phyloP scores from a whole-genome alignment of 2,329 filamentous ascomycete species.

The Xylariaceae sp. region DNA sequence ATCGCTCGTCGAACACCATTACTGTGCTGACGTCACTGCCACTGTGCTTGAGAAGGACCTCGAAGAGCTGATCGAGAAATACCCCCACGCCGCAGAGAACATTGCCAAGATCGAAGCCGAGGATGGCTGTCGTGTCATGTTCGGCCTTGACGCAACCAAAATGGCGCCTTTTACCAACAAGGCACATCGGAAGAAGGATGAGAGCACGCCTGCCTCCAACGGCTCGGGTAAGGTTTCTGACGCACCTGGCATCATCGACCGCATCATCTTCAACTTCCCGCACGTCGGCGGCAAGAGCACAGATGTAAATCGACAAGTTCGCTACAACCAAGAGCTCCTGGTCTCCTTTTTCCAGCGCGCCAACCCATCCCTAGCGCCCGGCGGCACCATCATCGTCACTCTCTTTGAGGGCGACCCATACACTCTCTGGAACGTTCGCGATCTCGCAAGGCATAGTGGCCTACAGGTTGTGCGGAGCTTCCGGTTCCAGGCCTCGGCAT shows the following conservation, averaged over 20 bases:
- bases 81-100: constrained; percentile 64
- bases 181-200: constrained; percentile 18
- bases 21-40: constrained; percentile 62
- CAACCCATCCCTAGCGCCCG: constrained; percentile 47
- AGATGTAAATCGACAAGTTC: constrained; percentile 90
- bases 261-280: constrained; percentile 93
- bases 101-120: constrained; percentile 49
- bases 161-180: constrained; percentile 48
- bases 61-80: constrained; percentile 63
- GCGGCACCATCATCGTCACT: constrained; percentile 70
- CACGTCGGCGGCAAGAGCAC: constrained; percentile 90
- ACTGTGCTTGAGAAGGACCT: constrained; percentile 61
- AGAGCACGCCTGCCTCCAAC: constrained; percentile 5
- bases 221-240: background rate
- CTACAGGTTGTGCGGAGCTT: constrained; percentile 68
- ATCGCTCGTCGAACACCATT: constrained; percentile 62
- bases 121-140: constrained; percentile 45
- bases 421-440: constrained; percentile 89
- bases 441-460: constrained; percentile 75
- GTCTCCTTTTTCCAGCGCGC: constrained; percentile 63
- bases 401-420: constrained; percentile 94
- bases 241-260: constrained; percentile 54
- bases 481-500: constrained; percentile 60
- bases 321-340: constrained; percentile 80
- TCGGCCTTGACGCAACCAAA: constrained; percentile 64